Percentiles rank a stretch among this genome's conserved stretches.
Conservation (phyloP, 495 filamentous ascomycete species). For the Talaromyces stipitatus region DNA sequence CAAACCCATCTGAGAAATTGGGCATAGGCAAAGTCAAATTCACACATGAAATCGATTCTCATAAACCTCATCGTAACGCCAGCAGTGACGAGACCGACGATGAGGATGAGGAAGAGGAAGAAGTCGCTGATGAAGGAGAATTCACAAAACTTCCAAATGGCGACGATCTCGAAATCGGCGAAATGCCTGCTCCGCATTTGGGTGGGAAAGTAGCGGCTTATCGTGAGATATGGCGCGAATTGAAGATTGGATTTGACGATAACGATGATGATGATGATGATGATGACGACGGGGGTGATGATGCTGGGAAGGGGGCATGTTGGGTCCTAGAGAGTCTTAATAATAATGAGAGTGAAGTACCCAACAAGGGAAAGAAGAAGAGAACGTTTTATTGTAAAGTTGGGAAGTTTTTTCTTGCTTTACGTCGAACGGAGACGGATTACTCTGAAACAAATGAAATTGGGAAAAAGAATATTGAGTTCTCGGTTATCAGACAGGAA, state of each 20-base stretch:
- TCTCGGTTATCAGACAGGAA: background rate
- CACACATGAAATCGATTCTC: constrained; percentile 35
- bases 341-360: background rate
- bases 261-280: background rate
- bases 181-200: constrained; percentile 31
- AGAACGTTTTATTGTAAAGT: background rate
- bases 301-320: background rate
- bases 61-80: constrained; percentile 6
- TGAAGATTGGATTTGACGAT: constrained; percentile 1
- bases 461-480: background rate
- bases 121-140: constrained; percentile 26
- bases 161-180: constrained; percentile 32
- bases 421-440: background rate
- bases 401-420: background rate
- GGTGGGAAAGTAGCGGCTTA: constrained; percentile 26
- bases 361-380: background rate
- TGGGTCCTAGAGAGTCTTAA: background rate
- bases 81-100: background rate
- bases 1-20: background rate
- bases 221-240: constrained; percentile 33
- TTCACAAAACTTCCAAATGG: constrained; percentile 32
- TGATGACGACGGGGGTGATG: background rate
- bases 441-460: background rate
- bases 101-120: background rate
- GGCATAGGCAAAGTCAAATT: constrained; percentile 10